These are phyloP conservation scores for Kurtzmaniella quercitrusa DNA, from an alignment of 1,139 yeast genomes.

Conservation along the genomic window DNA sequence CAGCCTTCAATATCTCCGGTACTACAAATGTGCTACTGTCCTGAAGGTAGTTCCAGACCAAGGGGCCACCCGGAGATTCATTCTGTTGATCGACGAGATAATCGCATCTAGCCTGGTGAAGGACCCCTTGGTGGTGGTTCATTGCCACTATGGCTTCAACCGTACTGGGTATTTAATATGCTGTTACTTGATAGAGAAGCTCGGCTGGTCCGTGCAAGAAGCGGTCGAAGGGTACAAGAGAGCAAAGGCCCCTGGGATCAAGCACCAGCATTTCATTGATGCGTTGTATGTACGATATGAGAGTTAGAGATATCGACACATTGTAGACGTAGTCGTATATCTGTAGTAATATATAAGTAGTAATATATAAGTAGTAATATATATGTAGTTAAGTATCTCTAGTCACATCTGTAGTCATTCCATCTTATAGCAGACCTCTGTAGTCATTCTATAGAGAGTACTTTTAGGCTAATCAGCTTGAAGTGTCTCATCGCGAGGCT, in stretches of 20 bases:
- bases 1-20: conserved; percentile 48
- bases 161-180: conserved; percentile 74
- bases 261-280: conserved; percentile 74
- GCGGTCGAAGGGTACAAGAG: conserved; percentile 57
- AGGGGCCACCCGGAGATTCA: conserved; percentile 53
- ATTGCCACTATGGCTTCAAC: conserved; percentile 81
- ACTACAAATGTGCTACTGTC: conserved; percentile 73
- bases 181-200: conserved; percentile 59
- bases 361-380: too few species aligned
- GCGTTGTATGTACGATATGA: conserved; percentile 67
- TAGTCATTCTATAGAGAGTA: too few species aligned
- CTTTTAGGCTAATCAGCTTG: too few species aligned
- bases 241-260: conserved; percentile 69
- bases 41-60: conserved; percentile 73
- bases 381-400: too few species aligned
- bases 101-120: conserved; percentile 18
- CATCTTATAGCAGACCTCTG: too few species aligned
- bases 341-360: too few species aligned
- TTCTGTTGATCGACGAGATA: conserved; percentile 50
- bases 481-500: too few species aligned
- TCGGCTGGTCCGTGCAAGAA: conserved; percentile 57
- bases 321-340: too few species aligned
- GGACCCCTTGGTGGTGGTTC: conserved; percentile 54
- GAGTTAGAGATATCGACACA: conserved; percentile 1
- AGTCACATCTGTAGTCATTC: too few species aligned